A percentile compares a stretch with the other conserved stretches of the same genome.
Evolutionary conservation across 1,284 basidiomycete genomes (phyloP).

Genomic region (Cryptococcus sp.): DNA sequence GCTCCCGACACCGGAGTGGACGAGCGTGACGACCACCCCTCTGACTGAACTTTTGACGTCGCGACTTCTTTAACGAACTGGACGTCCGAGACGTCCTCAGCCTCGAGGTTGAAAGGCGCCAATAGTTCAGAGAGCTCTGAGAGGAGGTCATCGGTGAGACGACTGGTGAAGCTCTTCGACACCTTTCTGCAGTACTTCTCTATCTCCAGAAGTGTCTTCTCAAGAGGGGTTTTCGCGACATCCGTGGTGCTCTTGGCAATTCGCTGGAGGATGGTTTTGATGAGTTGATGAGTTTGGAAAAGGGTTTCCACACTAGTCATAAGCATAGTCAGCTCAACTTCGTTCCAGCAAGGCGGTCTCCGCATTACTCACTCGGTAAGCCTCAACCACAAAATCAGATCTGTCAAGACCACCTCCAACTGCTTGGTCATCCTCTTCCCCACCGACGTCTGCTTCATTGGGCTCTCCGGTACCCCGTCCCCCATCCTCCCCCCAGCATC

Average conservation of each 20-base stretch:
- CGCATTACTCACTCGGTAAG: conserved; percentile 63
- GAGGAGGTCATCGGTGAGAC: conserved; percentile 46
- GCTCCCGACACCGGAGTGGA: not conserved
- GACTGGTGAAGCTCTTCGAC: conserved; percentile 38
- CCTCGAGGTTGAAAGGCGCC: conserved; percentile 37
- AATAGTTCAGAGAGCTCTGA: conserved; percentile 49
- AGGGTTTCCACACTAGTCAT: conserved; percentile 63
- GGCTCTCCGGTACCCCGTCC: conserved; percentile 30
- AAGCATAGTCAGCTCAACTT: conserved; percentile 4
- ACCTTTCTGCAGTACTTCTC: conserved; percentile 47
- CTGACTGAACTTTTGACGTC: not conserved
- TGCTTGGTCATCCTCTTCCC: conserved; percentile 71
- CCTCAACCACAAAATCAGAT: conserved; percentile 79
- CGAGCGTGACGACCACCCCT: not conserved
- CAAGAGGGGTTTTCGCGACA: conserved; percentile 26
- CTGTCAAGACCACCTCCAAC: conserved; percentile 70
- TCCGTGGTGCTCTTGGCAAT: conserved; percentile 33
- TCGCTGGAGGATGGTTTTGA: conserved; percentile 70
- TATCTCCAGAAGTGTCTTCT: conserved; percentile 37
- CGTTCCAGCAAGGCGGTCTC: not conserved
- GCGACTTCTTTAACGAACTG: conserved; percentile 30
- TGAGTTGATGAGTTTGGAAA: conserved; percentile 77
- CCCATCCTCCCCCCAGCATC: conserved; percentile 15
- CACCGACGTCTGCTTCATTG: conserved; percentile 47
- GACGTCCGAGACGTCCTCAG: conserved; percentile 38